These are phyloP conservation scores for Heteromeles arbutifolia DNA, from an alignment of 306 rosid genomes.

Conservation along the genomic window DNA sequence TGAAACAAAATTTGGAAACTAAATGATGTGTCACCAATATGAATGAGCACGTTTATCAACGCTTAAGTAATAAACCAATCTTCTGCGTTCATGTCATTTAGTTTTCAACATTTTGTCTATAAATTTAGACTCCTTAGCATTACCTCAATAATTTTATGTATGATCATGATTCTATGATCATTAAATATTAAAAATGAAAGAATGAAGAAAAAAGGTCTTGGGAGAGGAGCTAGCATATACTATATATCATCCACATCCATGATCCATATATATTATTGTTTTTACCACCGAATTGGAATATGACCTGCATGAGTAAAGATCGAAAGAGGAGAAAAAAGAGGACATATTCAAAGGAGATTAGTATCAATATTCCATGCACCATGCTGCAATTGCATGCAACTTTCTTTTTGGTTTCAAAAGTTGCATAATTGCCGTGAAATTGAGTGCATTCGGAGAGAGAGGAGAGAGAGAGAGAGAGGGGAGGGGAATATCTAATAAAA, in stretches of 20 bases:
- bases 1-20: too few relatives aligned
- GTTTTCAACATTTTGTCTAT: too few relatives aligned
- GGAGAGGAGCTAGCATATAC: slow-evolving; percentile 37
- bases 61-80: too few relatives aligned
- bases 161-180: slow-evolving; percentile 52
- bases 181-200: slow-evolving; percentile 14
- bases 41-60: too few relatives aligned
- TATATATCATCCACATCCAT: neutral
- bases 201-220: slow-evolving; percentile 14
- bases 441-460: slow-evolving; percentile 55
- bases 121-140: too few relatives aligned
- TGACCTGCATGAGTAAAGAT: slow-evolving; percentile 26
- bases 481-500: slow-evolving; percentile 62
- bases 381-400: slow-evolving; percentile 54
- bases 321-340: slow-evolving; percentile 24
- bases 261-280: neutral
- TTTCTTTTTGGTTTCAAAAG: slow-evolving; percentile 62
- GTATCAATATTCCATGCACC: slow-evolving; percentile 35
- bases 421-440: slow-evolving; percentile 62
- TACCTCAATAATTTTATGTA: slow-evolving; percentile 1
- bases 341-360: slow-evolving; percentile 85
- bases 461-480: too few relatives aligned
- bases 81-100: too few relatives aligned
- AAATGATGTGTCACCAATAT: too few relatives aligned
- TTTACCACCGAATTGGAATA: slow-evolving; percentile 26